Evolutionary conservation across 2,329 filamentous ascomycete genomes (phyloP).

Genomic region (Alternaria tenuissima): DNA sequence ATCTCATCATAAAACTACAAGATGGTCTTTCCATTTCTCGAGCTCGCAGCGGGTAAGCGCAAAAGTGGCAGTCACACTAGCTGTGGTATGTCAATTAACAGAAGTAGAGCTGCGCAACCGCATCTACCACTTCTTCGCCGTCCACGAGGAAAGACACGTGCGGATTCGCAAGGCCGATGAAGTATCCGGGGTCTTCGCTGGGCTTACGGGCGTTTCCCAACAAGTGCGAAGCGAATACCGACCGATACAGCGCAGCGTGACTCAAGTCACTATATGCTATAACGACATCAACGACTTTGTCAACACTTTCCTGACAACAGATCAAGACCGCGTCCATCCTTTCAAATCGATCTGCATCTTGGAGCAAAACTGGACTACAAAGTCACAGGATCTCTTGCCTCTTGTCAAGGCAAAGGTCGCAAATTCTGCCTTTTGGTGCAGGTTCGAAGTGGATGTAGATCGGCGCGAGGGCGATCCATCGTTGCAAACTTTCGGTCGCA

Average conservation of each 20-base stretch:
- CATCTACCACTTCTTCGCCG: neutral
- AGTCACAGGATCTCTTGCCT: neutral
- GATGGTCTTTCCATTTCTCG: neutral
- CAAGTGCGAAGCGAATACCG: neutral
- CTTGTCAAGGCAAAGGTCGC: neutral
- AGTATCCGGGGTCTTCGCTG: neutral
- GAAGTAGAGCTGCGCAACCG: neutral
- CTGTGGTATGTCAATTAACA: neutral
- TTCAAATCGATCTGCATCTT: neutral
- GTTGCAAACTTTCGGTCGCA: neutral
- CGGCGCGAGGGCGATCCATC: neutral
- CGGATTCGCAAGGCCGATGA: neutral
- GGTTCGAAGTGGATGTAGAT: neutral
- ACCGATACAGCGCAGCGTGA: conserved; percentile 1
- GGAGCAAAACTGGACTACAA: neutral
- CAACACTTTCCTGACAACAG: neutral
- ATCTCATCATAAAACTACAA: neutral
- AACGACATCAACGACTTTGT: neutral
- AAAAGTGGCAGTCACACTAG: neutral
- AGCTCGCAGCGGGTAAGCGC: neutral
- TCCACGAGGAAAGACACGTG: neutral
- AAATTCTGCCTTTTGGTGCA: neutral
- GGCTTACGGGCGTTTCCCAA: neutral
- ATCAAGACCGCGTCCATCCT: neutral
- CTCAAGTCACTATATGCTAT: neutral